Conservation (phyloP, 2,329 filamentous ascomycete genomes). For the Neurospora sp. region DNA sequence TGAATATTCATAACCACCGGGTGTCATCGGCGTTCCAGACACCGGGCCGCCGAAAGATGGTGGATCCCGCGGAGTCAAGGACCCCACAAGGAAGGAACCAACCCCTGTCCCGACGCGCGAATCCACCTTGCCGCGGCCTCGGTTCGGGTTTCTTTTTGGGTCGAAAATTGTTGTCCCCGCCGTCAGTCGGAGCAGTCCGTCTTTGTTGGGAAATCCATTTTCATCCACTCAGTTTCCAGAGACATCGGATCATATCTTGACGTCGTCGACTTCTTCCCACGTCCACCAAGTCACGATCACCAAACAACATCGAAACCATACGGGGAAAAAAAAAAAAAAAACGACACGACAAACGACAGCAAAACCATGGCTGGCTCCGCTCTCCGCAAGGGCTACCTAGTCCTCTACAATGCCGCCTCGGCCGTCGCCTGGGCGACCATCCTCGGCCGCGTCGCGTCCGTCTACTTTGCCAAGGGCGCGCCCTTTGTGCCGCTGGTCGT, state of each 20-base stretch:
- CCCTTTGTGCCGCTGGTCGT: slow-evolving; percentile 50
- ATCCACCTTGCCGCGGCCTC: background rate
- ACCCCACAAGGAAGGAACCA: background rate
- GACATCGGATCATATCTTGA: background rate
- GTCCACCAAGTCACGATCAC: background rate
- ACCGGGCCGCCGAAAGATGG: background rate
- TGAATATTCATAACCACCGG: background rate
- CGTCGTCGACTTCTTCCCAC: background rate
- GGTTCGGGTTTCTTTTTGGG: background rate
- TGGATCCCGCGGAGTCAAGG: background rate
- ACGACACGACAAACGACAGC: background rate
- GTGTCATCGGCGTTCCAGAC: background rate
- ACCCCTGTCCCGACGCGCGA: background rate
- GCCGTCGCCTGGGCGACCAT: slow-evolving; percentile 71
- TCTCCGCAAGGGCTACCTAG: slow-evolving; percentile 58
- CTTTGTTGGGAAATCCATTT: background rate
- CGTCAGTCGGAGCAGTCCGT: background rate
- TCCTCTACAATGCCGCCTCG: slow-evolving; percentile 75
- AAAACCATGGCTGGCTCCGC: slow-evolving; percentile 7
- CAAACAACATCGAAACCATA: background rate
- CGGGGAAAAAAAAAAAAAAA: too few relatives aligned
- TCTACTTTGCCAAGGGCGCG: slow-evolving; percentile 46
- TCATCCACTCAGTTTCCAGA: background rate
- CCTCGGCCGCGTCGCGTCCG: slow-evolving; percentile 53
- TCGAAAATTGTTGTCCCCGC: background rate